Conservation (phyloP, 441 rosid species). For the Erysimum cheiri region DNA sequence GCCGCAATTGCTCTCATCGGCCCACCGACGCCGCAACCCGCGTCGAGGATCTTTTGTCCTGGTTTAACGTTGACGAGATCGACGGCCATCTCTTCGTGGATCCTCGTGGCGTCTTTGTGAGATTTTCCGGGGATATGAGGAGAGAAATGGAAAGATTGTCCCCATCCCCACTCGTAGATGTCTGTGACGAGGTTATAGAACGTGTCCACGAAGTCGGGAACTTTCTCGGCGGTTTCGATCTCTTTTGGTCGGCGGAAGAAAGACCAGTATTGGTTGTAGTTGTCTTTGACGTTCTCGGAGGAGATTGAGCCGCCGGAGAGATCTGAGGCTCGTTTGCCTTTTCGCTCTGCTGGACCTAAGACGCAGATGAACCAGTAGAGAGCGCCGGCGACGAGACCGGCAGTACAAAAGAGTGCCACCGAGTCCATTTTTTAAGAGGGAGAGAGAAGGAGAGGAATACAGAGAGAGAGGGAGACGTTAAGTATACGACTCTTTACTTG, state of each 20-base stretch:
- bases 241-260: constrained; percentile 86
- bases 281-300: constrained; percentile 80
- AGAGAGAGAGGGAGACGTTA: constrained; percentile 13
- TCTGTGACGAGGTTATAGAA: constrained; percentile 93
- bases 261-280: constrained; percentile 85
- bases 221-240: constrained; percentile 77
- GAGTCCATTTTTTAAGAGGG: constrained; percentile 49
- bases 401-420: constrained; percentile 67
- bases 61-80: constrained; percentile 70
- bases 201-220: constrained; percentile 87
- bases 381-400: constrained; percentile 67
- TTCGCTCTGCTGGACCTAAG: constrained; percentile 80
- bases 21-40: constrained; percentile 92
- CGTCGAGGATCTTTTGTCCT: constrained; percentile 69
- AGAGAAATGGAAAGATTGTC: constrained; percentile 94
- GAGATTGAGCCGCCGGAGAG: constrained; percentile 95
- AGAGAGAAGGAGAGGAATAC: not conserved
- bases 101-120: constrained; percentile 78
- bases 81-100: constrained; percentile 84
- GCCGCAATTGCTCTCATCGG: constrained; percentile 97
- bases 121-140: constrained; percentile 75
- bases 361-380: constrained; percentile 89
- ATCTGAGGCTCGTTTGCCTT: constrained; percentile 70
- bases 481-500: constrained; percentile 17
- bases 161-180: constrained; percentile 99